These are phyloP conservation scores for Eremomyces bilateralis DNA, from an alignment of 495 filamentous ascomycete species.

Conservation along the genomic window DNA sequence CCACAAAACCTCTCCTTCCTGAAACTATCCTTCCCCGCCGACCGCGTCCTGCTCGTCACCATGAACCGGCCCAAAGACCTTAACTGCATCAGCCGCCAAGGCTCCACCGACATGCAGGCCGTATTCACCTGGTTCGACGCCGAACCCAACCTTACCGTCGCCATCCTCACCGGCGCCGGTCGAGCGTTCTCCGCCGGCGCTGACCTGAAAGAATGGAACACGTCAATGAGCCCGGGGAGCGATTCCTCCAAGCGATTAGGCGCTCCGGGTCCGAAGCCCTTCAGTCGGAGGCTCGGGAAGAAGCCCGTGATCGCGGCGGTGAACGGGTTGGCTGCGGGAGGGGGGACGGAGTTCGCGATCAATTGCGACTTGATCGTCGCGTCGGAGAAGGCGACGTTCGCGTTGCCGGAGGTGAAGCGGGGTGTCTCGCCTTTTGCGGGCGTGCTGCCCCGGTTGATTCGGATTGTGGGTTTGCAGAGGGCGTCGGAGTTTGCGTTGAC, in stretches of 20 bases:
- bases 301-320: conserved; percentile 11
- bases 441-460: conserved; percentile 6
- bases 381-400: conserved; percentile 4
- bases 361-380: conserved; percentile 12
- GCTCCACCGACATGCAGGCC: background rate
- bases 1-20: background rate
- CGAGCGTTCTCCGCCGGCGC: conserved; percentile 10
- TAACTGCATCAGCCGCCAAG: background rate
- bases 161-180: conserved; percentile 9
- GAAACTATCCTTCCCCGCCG: background rate
- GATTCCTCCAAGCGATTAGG: conserved; percentile 4
- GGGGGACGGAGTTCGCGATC: conserved; percentile 7
- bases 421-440: conserved; percentile 6
- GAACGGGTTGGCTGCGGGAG: conserved; percentile 10
- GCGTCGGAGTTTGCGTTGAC: conserved; percentile 8
- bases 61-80: conserved; percentile 1
- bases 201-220: conserved; percentile 11
- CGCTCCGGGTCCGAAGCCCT: conserved; percentile 1
- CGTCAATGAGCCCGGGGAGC: conserved; percentile 2
- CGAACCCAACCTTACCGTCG: conserved; percentile 2
- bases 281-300: conserved; percentile 7
- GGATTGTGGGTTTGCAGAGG: conserved; percentile 8
- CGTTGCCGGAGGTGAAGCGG: conserved; percentile 9
- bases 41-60: conserved; percentile 1
- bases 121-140: conserved; percentile 1